phyloP scores from a whole-genome alignment of 2,329 filamentous ascomycete genomes.

The Colletotrichum brevisporum region DNA sequence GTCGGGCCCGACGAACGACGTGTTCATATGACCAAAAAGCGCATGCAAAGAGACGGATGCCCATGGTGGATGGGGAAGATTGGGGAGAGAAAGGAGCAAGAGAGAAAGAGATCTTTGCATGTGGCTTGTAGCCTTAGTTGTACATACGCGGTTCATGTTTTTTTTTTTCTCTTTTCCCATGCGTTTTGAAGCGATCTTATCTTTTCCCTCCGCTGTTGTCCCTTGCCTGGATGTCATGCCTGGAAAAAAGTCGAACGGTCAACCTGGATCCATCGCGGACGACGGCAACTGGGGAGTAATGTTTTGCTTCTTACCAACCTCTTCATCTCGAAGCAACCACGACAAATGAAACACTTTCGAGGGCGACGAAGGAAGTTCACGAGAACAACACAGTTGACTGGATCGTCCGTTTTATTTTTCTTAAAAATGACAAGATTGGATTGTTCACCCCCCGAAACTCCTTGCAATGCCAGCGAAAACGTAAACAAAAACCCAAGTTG shows the following conservation, averaged over 20 bases:
- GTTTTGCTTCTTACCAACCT: too few relatives aligned
- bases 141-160: conserved; percentile 17
- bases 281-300: too few relatives aligned
- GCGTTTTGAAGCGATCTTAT: conserved; percentile 14
- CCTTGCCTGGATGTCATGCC: too few relatives aligned
- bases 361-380: too few relatives aligned
- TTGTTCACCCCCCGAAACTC: conserved; percentile 25
- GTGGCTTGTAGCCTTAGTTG: conserved; percentile 26
- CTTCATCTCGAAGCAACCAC: too few relatives aligned
- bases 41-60: conserved; percentile 24
- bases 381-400: too few relatives aligned
- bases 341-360: too few relatives aligned
- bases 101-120: conserved; percentile 1
- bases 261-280: too few relatives aligned
- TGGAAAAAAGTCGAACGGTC: too few relatives aligned
- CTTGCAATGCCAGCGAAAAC: conserved; percentile 36
- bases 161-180: background rate
- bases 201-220: background rate
- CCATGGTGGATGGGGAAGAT: too few relatives aligned
- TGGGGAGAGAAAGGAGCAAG: background rate
- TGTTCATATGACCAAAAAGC: conserved; percentile 37
- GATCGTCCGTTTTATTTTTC: too few relatives aligned
- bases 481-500: background rate
- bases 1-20: background rate
- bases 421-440: background rate